Evolutionary conservation across 169 alveolate species (phyloP).

Genomic region (Eimeria acervulina): DNA sequence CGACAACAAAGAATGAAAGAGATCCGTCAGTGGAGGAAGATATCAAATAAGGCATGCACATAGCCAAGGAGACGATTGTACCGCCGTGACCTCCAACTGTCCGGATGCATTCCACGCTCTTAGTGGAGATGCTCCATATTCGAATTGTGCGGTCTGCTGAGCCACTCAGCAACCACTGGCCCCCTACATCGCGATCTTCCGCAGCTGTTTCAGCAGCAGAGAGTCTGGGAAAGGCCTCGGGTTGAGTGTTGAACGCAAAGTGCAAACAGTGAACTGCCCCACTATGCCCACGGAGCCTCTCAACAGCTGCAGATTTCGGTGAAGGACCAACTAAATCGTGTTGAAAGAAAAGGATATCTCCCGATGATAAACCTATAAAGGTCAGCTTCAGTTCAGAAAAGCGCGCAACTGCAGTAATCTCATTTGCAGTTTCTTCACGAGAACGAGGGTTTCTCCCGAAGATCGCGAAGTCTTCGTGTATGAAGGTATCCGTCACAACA

Average conservation of each 20-base stretch:
- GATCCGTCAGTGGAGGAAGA: constrained; percentile 81
- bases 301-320: background rate
- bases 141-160: constrained; percentile 79
- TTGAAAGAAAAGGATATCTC: constrained; percentile 56
- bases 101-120: constrained; percentile 65
- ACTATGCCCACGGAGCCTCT: constrained; percentile 58
- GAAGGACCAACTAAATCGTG: background rate
- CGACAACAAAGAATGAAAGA: constrained; percentile 33
- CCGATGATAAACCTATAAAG: constrained; percentile 48
- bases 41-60: constrained; percentile 77
- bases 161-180: constrained; percentile 73
- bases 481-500: constrained; percentile 40
- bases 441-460: background rate
- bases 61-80: constrained; percentile 66
- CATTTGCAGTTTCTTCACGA: constrained; percentile 27
- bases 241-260: constrained; percentile 24
- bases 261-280: constrained; percentile 72
- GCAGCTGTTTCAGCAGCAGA: background rate
- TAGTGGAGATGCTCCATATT: constrained; percentile 43
- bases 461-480: constrained; percentile 20
- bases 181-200: background rate
- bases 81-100: constrained; percentile 81
- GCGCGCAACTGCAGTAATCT: constrained; percentile 26
- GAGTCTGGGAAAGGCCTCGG: constrained; percentile 15
- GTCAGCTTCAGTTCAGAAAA: constrained; percentile 38